A percentile compares a stretch with the other conserved stretches of the same genome.
phyloP scores from a whole-genome alignment of 164 flowering plant species.

The Cinnamomum micranthum region DNA sequence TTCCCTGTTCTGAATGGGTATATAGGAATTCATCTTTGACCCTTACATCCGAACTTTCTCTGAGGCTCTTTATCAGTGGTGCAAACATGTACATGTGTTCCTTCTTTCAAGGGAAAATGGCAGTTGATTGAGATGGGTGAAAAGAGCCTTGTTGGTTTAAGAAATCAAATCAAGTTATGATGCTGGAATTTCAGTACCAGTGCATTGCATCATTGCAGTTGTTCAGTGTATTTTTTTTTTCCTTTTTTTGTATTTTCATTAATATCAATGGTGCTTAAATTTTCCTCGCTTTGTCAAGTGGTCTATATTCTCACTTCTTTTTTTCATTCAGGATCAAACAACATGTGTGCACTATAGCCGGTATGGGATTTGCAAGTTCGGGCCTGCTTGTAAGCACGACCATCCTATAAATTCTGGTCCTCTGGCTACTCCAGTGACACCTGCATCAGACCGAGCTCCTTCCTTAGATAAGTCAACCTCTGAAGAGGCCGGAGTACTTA shows the following conservation, averaged over 20 bases:
- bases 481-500: neutral
- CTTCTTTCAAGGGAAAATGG: neutral
- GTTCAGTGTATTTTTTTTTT: neutral
- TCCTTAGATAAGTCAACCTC: conserved; percentile 10
- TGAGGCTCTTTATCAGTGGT: neutral
- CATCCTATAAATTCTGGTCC: conserved; percentile 41
- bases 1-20: neutral
- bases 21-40: neutral
- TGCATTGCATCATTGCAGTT: neutral
- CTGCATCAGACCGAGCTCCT: conserved; percentile 19
- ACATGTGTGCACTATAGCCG: conserved; percentile 60
- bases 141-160: neutral
- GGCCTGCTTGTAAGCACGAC: conserved; percentile 73
- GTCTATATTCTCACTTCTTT: conserved; percentile 1
- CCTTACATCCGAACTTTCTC: neutral
- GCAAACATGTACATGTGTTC: neutral
- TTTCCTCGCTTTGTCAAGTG: no score
- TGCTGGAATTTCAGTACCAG: neutral
- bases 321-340: conserved; percentile 48
- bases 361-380: conserved; percentile 80
- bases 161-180: no score
- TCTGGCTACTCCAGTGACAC: conserved; percentile 14
- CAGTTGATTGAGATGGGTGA: neutral
- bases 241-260: neutral
- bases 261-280: neutral